Conservation (phyloP, 345 rosid species). For the Rubroshorea leprosula region DNA sequence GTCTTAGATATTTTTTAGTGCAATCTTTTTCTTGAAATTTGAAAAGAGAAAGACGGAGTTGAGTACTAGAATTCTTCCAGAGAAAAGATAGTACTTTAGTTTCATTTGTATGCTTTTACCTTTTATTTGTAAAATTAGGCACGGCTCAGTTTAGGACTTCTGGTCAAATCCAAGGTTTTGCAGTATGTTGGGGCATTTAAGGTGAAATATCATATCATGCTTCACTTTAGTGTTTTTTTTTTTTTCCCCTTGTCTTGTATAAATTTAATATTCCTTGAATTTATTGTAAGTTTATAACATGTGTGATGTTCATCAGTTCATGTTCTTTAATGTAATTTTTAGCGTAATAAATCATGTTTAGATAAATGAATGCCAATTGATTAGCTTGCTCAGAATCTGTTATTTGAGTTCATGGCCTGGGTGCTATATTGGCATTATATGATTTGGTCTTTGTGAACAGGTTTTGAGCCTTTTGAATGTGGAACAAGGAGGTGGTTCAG, state of each 20-base stretch:
- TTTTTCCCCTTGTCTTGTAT: not conserved
- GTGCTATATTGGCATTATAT: conserved; percentile 1
- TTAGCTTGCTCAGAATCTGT: not conserved
- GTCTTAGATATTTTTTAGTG: not conserved
- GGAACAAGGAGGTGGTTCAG: conserved; percentile 33
- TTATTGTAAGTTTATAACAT: not conserved
- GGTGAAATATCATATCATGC: not conserved
- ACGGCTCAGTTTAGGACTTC: not conserved
- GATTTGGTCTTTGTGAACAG: conserved; percentile 33
- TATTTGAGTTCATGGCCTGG: conserved; percentile 4
- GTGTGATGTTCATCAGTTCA: not conserved
- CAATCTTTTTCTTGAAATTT: too few species aligned
- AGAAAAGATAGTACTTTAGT: not conserved
- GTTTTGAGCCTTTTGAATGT: conserved; percentile 72
- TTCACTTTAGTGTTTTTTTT: not conserved
- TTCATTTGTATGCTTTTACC: not conserved
- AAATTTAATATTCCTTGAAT: not conserved
- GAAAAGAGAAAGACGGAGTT: too few species aligned
- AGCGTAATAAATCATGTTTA: not conserved
- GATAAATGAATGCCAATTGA: conserved; percentile 1
- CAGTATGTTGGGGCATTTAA: not conserved
- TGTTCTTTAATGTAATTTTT: not conserved
- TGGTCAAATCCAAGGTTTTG: not conserved
- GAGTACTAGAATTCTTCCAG: not conserved
- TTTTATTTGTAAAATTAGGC: not conserved